Evolutionary conservation across 1,284 basidiomycete species (phyloP).

Genomic region (Austroboletus novae-zelandiae): DNA sequence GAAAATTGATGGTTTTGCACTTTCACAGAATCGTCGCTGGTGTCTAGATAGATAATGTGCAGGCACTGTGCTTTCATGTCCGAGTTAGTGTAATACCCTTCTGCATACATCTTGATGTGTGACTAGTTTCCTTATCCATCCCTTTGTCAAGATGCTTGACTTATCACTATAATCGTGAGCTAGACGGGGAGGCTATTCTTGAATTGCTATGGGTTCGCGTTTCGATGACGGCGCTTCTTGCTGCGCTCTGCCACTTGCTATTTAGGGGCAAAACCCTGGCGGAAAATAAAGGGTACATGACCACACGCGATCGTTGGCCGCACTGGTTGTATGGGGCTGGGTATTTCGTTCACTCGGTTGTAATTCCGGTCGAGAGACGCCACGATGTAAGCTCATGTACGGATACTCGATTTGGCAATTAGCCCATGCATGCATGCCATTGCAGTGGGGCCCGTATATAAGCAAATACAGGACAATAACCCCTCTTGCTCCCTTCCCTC

Average conservation of each 20-base stretch:
- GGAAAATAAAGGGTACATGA: background rate
- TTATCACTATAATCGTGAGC: background rate
- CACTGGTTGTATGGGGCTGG: background rate
- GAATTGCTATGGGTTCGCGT: no score
- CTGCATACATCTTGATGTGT: slow-evolving; percentile 16
- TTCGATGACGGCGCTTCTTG: no score
- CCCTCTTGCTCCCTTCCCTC: slow-evolving; percentile 21
- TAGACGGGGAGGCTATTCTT: no score
- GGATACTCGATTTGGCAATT: slow-evolving; percentile 11
- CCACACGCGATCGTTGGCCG: background rate
- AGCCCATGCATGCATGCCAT: slow-evolving; percentile 24
- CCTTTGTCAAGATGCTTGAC: background rate
- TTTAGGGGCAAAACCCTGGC: background rate
- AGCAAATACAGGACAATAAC: slow-evolving; percentile 10
- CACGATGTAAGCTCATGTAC: no score
- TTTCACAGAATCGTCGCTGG: slow-evolving; percentile 30
- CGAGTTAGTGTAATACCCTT: slow-evolving; percentile 32
- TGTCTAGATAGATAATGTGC: slow-evolving; percentile 24
- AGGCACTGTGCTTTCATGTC: slow-evolving; percentile 5
- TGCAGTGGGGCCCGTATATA: slow-evolving; percentile 22
- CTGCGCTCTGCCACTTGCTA: no score
- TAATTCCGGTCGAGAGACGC: background rate
- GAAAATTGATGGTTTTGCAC: slow-evolving; percentile 8
- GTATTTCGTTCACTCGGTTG: background rate
- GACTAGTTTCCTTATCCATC: slow-evolving; percentile 16